Conservation (phyloP, 257 asterid species). For the Osmanthus fragrans region DNA sequence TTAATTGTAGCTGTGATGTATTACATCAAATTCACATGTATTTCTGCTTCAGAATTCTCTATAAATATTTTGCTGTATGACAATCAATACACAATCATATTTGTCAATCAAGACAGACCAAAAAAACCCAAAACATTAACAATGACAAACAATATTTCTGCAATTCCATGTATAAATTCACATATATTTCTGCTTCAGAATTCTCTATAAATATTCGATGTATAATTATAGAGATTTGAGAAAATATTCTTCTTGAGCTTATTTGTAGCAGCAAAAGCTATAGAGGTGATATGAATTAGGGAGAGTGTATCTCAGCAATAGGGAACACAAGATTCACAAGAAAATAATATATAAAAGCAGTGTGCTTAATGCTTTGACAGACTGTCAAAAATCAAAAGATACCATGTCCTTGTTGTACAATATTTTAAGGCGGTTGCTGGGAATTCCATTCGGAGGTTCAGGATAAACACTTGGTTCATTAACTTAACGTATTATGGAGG, state of each 20-base stretch:
- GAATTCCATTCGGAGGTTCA: background rate
- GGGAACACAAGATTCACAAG: background rate
- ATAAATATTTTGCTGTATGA: background rate
- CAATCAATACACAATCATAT: background rate
- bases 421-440: background rate
- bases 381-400: background rate
- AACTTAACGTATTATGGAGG: background rate
- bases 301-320: background rate
- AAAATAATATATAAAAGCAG: background rate
- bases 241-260: background rate
- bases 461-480: background rate
- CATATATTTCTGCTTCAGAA: background rate
- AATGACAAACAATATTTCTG: background rate
- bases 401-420: background rate
- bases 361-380: background rate
- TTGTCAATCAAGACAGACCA: conserved; percentile 11
- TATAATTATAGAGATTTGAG: background rate
- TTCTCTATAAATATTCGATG: background rate
- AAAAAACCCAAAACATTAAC: background rate
- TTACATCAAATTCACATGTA: too few species aligned
- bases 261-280: background rate
- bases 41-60: too few species aligned
- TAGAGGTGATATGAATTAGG: background rate
- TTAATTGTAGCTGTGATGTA: too few species aligned
- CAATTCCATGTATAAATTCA: background rate